These are phyloP conservation scores for Ceratocystis papillata DNA, from an alignment of 2,329 filamentous ascomycete species.

Conservation along the genomic window DNA sequence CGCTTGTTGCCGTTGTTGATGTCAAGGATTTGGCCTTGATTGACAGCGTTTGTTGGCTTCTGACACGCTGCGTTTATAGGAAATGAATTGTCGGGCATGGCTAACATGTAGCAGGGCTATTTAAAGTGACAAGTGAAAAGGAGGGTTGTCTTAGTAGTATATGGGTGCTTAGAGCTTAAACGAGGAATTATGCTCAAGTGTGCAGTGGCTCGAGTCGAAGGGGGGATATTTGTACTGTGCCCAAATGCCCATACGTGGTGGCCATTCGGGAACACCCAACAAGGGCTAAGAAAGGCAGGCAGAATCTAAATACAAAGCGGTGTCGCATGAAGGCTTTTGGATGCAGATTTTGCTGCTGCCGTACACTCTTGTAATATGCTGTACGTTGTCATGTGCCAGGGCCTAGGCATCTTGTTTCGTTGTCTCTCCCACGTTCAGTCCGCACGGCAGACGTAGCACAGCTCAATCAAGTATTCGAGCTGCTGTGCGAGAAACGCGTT, in stretches of 20 bases:
- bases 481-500: neutral
- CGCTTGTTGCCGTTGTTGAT: neutral
- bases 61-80: neutral
- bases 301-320: neutral
- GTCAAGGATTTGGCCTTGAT: neutral
- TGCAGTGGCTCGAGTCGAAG: neutral
- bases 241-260: neutral
- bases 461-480: neutral
- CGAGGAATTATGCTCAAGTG: neutral
- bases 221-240: neutral
- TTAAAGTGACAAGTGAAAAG: neutral
- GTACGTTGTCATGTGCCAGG: conserved; percentile 4
- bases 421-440: neutral
- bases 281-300: neutral
- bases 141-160: neutral
- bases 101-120: neutral
- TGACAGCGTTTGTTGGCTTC: neutral
- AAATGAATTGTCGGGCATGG: neutral
- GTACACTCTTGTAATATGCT: conserved; percentile 3
- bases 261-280: neutral
- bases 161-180: neutral
- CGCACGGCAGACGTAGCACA: neutral
- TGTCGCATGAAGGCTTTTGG: neutral
- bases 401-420: neutral
- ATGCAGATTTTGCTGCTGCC: neutral